These are phyloP conservation scores for Ceratocystis variospora DNA, from an alignment of 2,329 filamentous ascomycete genomes.

Conservation along the genomic window DNA sequence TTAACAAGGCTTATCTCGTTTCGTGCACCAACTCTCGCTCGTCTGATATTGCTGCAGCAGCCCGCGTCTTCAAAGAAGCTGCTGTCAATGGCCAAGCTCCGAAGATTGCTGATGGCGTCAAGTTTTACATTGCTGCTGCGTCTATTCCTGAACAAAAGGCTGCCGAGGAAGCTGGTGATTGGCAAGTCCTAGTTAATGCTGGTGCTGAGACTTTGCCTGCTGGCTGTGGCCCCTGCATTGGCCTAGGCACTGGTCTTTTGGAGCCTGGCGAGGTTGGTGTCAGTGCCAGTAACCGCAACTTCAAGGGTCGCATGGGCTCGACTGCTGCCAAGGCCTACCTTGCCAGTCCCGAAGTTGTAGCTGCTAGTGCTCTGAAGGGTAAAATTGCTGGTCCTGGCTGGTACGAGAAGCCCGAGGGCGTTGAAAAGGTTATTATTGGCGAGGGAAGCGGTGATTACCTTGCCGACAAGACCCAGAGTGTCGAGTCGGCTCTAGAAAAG, in stretches of 20 bases:
- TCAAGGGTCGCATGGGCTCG: slow-evolving; percentile 80
- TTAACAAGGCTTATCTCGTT: slow-evolving; percentile 71
- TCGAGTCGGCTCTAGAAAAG: slow-evolving; percentile 58
- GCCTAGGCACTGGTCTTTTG: slow-evolving; percentile 61
- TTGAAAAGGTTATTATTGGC: slow-evolving; percentile 53
- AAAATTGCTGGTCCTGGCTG: slow-evolving; percentile 62
- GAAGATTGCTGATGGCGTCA: slow-evolving; percentile 60
- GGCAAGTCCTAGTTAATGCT: slow-evolving; percentile 68
- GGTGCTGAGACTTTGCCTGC: slow-evolving; percentile 59
- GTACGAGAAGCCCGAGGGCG: slow-evolving; percentile 59
- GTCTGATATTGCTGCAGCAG: slow-evolving; percentile 70
- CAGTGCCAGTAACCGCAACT: slow-evolving; percentile 73
- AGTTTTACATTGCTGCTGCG: slow-evolving; percentile 82
- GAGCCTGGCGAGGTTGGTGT: slow-evolving; percentile 81
- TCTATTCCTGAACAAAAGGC: slow-evolving; percentile 61
- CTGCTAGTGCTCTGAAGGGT: slow-evolving; percentile 67
- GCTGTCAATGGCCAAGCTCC: slow-evolving; percentile 49
- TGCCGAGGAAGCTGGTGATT: slow-evolving; percentile 70
- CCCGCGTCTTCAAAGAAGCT: slow-evolving; percentile 71
- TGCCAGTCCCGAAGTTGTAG: slow-evolving; percentile 79
- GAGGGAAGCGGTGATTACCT: slow-evolving; percentile 54
- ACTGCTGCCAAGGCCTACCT: slow-evolving; percentile 72
- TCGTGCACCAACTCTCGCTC: slow-evolving; percentile 79
- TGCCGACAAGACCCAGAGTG: slow-evolving; percentile 50
- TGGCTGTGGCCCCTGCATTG: slow-evolving; percentile 77